Evolutionary conservation across 768 basidiomycete species (phyloP), one percentile per base, ranked within the genome.

Genomic region (Kwoniella mangroviensis): DNA sequence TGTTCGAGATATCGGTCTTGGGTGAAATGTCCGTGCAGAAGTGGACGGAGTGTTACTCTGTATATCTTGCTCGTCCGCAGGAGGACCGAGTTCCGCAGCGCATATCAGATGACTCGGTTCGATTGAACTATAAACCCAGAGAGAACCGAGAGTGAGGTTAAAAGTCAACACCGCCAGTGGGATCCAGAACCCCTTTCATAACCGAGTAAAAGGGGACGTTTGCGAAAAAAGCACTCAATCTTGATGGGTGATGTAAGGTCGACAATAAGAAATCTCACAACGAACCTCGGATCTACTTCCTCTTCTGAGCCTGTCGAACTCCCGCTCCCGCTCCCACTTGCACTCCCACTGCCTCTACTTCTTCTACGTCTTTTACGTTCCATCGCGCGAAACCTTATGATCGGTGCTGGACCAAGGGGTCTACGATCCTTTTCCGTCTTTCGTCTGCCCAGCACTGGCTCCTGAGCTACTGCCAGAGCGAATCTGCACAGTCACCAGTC

Each of bases 401-500:
- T 79, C 2, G 79, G 79, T 17, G 70, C 77, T 51, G 76, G 79
- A 19, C 77, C 77, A 10, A 81, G 51, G 15, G 79, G 75, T 59
- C 79, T 53, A 21, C 79, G 64, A 58, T 81, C 79, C 61, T 81
- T 81, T 26, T 81, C 79, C 9, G 75, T 78, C 60, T 77, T 79
- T 21, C 77, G 65, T 28, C 77, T 28, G 1, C 79, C 79, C 21
- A 72, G 60, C 26, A 79, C 60, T 12, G 79, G 79, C 63, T 77
- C 70, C 60, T 81, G 79, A 13, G 69, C 79, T 19, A 79, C 63
- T 13, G 66, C 65, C 4, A 79, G 67, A 6, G 51, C 63, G 67
- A 76, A 74, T 55, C 77, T 77, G 61, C 4, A 19, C 57, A 19
- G 5, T 15, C 22, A 59, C 57, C 22, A n/a, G 57, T 22, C 19